These are phyloP conservation scores for Berkeleyomyces basicola DNA, from an alignment of 2,329 filamentous ascomycete genomes.

Conservation along the genomic window DNA sequence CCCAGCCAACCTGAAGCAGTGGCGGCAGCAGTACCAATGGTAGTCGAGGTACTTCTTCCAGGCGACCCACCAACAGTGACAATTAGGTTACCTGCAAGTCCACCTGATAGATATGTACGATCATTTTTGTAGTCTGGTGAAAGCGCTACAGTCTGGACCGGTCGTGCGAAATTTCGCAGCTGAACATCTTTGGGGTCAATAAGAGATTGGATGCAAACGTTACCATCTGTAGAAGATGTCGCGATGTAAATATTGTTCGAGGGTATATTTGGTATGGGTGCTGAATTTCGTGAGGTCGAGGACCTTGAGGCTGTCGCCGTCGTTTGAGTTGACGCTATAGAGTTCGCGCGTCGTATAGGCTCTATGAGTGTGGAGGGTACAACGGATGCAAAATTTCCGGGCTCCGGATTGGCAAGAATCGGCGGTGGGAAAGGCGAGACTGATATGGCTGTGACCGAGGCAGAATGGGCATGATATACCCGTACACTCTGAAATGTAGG, in stretches of 20 bases:
- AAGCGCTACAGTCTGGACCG: constrained; percentile 80
- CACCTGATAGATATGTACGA: constrained; percentile 76
- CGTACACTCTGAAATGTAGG: constrained; percentile 67
- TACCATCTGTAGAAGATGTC: constrained; percentile 87
- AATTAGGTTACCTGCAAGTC: constrained; percentile 72
- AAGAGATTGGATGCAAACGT: constrained; percentile 80
- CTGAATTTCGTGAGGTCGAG: constrained; percentile 33
- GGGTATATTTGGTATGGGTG: constrained; percentile 51
- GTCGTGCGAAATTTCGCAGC: constrained; percentile 81
- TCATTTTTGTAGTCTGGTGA: constrained; percentile 90
- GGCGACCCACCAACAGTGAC: constrained; percentile 66
- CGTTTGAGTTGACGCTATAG: constrained; percentile 22
- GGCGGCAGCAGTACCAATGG: constrained; percentile 64
- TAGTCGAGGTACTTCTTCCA: constrained; percentile 76
- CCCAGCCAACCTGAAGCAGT: constrained; percentile 83
- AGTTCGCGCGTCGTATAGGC: constrained; percentile 19
- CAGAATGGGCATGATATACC: constrained; percentile 82
- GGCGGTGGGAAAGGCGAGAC: constrained; percentile 67
- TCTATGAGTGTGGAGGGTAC: background rate
- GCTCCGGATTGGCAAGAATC: constrained; percentile 18
- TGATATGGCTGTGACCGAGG: constrained; percentile 77
- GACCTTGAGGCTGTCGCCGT: constrained; percentile 27
- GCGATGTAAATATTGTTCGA: constrained; percentile 89
- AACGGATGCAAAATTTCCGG: background rate
- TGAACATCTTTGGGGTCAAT: constrained; percentile 80